Base-by-base conservation (phyloP, 768 basidiomycete species). In the Cyclocybe aegerita region DNA sequence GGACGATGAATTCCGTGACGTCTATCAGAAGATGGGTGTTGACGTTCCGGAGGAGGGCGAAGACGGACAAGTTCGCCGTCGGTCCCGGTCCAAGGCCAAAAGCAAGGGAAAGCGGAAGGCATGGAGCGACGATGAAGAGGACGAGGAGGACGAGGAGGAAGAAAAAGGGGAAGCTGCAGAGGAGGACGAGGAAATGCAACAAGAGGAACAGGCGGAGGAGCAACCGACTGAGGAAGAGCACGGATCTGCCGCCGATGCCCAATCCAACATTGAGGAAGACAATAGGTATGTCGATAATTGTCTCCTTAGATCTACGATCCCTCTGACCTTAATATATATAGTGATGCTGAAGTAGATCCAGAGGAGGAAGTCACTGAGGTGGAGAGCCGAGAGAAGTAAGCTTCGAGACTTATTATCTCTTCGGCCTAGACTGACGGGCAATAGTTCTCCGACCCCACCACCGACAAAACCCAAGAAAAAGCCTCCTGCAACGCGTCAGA, bases 11-110 rank as follows among this genome's bases (percentile, higher is more conserved):
- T 68, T 77, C 53, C 57, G 62, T 33, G 67, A 75, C 45, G 39
- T 77, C 5, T 79, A 74, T 55, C 66, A 70, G 29, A 69, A 65
- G 33, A 75, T 77, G 32, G 74, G 74, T 2, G 66, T 75, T 16
- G 74, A 76, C 40, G 61, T 65, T 11, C 68, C 69, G 38, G 60
- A 56, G 10, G 60, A 63, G 14, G 58, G 48, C 12, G 55, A 57
- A 32, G 57, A 50, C 31, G 58, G 48, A 7, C 44, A 45, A 34
- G 45, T 39, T 36, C 49, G 49, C 10, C 17, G 23, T 45, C 60
- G 49, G 46, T 53, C 48, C 54, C 56, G 40, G 50, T 55, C 41
- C 33, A 52, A 53, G 45, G 41, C 37, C 40, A 29, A 49, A 54
- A 52, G 48, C 11, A 32, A 50, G 40, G 39, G 23, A 23, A 23